phyloP scores from a whole-genome alignment of 2,329 filamentous ascomycete genomes.

The Claviceps sp. region DNA sequence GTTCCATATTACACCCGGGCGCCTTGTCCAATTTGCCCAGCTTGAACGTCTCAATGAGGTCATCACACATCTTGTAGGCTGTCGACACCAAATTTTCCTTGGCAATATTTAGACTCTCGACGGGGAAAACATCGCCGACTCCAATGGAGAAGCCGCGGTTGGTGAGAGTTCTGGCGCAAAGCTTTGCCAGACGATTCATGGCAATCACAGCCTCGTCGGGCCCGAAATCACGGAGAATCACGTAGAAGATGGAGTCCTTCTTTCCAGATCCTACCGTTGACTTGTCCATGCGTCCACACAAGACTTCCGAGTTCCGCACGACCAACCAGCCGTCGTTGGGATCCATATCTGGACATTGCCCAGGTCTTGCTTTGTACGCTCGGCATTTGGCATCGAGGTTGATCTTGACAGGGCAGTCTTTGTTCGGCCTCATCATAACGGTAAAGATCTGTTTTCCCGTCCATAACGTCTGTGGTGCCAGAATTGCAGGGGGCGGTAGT shows the following conservation, averaged over 20 bases:
- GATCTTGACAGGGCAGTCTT: conserved; percentile 65
- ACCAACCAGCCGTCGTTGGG: conserved; percentile 84
- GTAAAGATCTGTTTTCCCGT: conserved; percentile 96
- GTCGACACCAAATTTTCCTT: conserved; percentile 65
- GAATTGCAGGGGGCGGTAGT: conserved; percentile 71
- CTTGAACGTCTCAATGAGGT: conserved; percentile 72
- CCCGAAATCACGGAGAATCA: conserved; percentile 89
- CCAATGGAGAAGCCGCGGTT: conserved; percentile 94
- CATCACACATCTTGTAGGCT: conserved; percentile 71
- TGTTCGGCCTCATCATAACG: conserved; percentile 80
- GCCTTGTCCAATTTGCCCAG: conserved; percentile 71
- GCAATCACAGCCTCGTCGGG: conserved; percentile 75
- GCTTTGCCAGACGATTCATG: conserved; percentile 87
- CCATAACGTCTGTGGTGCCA: conserved; percentile 81
- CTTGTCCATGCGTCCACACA: conserved; percentile 98
- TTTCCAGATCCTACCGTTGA: conserved; percentile 93
- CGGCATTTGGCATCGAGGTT: conserved; percentile 82
- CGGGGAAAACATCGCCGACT: conserved; percentile 86
- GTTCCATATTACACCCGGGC: conserved; percentile 78
- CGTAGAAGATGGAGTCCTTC: conserved; percentile 95
- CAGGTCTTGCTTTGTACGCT: conserved; percentile 23
- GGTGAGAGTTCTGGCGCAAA: conserved; percentile 77
- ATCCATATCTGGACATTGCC: conserved; percentile 55
- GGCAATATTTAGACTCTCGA: conserved; percentile 51
- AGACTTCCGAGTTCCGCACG: conserved; percentile 89